Conservation (phyloP, 176 grass and related monocot genomes). For the Saccharum spontaneum region DNA sequence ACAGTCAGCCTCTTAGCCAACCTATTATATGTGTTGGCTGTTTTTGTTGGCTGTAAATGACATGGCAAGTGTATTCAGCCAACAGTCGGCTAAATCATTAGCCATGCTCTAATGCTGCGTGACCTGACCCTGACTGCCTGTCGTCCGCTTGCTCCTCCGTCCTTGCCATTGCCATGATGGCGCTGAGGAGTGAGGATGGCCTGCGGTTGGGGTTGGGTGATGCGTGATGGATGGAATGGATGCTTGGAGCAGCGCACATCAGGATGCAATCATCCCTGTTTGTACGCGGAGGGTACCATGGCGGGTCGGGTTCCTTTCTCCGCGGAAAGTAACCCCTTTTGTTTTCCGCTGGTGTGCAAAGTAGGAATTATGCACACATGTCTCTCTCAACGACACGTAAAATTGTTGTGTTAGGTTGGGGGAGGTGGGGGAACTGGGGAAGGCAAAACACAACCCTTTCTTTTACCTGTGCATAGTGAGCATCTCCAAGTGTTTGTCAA, state of each 20-base stretch:
- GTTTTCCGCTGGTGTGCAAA: constrained; percentile 28
- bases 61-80: too few species aligned
- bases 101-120: not conserved
- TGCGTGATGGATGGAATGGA: constrained; percentile 2
- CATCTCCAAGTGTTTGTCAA: too few species aligned
- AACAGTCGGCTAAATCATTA: too few species aligned
- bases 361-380: not conserved
- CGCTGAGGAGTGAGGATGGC: constrained; percentile 23
- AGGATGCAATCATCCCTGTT: constrained; percentile 45
- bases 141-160: not conserved
- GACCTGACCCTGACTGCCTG: not conserved
- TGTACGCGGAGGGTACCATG: not conserved
- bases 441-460: not conserved
- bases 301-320: constrained; percentile 22
- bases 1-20: too few species aligned
- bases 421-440: too few species aligned
- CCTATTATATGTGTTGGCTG: too few species aligned
- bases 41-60: too few species aligned
- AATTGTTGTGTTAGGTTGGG: not conserved
- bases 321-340: not conserved
- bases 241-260: not conserved
- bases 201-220: constrained; percentile 40
- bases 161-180: not conserved
- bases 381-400: not conserved
- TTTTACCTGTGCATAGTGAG: not conserved